Percentiles rank a stretch among this genome's conserved stretches.
Evolutionary conservation across 805 yeast species (phyloP).

Genomic region (Wickerhamiella lipophila): DNA sequence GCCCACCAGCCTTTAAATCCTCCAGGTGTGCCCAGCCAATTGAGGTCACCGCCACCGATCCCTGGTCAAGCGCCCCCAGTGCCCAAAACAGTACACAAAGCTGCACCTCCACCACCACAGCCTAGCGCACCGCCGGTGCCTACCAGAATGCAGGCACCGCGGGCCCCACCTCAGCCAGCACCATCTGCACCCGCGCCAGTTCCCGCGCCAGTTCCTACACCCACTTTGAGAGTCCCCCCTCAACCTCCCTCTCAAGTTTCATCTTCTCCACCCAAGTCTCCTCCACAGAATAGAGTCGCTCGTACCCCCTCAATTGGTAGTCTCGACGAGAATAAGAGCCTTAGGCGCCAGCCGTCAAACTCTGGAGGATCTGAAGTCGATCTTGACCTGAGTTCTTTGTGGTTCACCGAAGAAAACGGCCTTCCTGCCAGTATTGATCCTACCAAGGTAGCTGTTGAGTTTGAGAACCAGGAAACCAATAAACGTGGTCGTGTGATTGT

Average conservation of each 20-base stretch:
- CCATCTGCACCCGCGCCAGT: constrained; percentile 13
- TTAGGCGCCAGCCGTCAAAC: neutral
- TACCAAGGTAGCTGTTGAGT: constrained; percentile 39
- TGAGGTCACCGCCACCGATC: constrained; percentile 15
- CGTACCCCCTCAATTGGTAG: neutral
- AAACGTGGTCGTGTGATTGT: constrained; percentile 45
- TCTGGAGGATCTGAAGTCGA: constrained; percentile 1
- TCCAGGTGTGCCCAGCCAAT: constrained; percentile 6
- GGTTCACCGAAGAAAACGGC: constrained; percentile 11
- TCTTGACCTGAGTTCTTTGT: constrained; percentile 12
- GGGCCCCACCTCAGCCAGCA: constrained; percentile 9
- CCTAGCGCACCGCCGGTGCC: neutral
- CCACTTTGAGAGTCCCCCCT: constrained; percentile 17
- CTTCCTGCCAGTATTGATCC: constrained; percentile 15
- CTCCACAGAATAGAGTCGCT: constrained; percentile 2
- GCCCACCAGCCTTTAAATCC: constrained; percentile 12
- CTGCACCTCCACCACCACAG: constrained; percentile 4
- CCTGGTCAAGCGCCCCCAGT: constrained; percentile 10
- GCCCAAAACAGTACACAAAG: constrained; percentile 2
- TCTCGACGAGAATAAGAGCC: neutral
- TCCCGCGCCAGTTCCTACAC: constrained; percentile 17
- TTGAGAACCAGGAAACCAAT: constrained; percentile 41
- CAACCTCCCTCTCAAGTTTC: constrained; percentile 6
- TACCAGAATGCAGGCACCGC: constrained; percentile 5
- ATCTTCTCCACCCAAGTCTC: constrained; percentile 2